Evolutionary conservation across 768 basidiomycete species (phyloP).

Genomic region (Mycena haematopus): DNA sequence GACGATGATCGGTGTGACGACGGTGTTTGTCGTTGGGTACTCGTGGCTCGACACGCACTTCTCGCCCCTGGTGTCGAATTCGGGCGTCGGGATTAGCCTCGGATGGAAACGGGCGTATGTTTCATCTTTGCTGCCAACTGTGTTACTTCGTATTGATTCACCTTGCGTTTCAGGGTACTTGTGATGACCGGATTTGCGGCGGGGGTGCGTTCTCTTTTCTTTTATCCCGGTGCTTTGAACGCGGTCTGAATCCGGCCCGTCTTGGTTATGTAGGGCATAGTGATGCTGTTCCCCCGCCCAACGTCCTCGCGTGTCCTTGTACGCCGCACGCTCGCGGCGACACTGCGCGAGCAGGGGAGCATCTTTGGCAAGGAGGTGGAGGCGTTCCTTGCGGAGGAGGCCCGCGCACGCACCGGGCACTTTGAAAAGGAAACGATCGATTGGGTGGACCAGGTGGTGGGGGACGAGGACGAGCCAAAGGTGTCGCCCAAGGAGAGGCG

Average conservation of each 20-base stretch:
- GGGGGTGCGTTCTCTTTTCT: conserved; percentile 38
- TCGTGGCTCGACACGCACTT: conserved; percentile 49
- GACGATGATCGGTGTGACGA: conserved; percentile 46
- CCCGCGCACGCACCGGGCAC: conserved; percentile 39
- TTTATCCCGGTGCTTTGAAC: neutral
- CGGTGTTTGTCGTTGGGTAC: conserved; percentile 49
- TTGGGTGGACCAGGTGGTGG: conserved; percentile 29
- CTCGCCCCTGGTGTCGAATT: conserved; percentile 33
- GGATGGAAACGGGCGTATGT: conserved; percentile 53
- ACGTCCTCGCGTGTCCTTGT: conserved; percentile 50
- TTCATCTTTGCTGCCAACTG: neutral
- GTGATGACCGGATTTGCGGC: conserved; percentile 54
- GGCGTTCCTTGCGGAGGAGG: conserved; percentile 52
- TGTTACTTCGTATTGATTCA: neutral
- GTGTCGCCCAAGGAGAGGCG: conserved; percentile 47
- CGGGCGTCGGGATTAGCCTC: conserved; percentile 44
- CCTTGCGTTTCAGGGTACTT: conserved; percentile 38
- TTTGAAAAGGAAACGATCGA: conserved; percentile 41
- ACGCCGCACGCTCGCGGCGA: conserved; percentile 47
- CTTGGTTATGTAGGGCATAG: conserved; percentile 43
- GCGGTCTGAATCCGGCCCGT: neutral
- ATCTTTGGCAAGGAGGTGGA: conserved; percentile 50
- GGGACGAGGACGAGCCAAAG: conserved; percentile 19
- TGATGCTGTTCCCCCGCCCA: conserved; percentile 54
- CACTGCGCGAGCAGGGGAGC: conserved; percentile 41